Evolutionary conservation across 2,329 filamentous ascomycete species (phyloP).

Genomic region (Aspergillus novofumigatus): DNA sequence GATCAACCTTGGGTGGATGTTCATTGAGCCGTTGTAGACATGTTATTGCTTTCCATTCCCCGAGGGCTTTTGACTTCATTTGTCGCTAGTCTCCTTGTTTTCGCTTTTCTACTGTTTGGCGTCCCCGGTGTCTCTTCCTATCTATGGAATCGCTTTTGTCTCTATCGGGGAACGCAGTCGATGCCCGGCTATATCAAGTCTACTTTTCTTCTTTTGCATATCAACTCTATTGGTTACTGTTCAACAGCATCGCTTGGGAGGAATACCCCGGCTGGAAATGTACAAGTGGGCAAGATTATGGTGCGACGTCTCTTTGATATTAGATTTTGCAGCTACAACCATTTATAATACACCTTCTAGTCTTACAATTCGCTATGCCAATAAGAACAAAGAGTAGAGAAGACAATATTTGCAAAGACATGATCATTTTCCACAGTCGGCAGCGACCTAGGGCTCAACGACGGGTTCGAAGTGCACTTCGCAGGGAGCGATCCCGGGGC

Average conservation of each 20-base stretch:
- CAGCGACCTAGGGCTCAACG: background rate
- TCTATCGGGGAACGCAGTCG: background rate
- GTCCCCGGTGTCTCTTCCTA: background rate
- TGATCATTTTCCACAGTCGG: background rate
- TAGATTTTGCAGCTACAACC: conserved; percentile 31
- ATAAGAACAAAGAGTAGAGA: conserved; percentile 1
- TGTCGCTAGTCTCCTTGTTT: background rate
- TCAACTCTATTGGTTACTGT: conserved; percentile 1
- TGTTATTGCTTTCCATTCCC: background rate
- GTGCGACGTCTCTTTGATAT: conserved; percentile 12
- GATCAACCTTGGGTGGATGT: background rate
- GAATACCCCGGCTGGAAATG: conserved; percentile 9
- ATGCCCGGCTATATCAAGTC: background rate
- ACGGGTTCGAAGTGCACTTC: background rate
- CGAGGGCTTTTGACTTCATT: background rate
- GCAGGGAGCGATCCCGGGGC: background rate
- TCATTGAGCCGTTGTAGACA: background rate
- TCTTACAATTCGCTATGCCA: conserved; percentile 19
- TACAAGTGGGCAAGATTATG: conserved; percentile 19
- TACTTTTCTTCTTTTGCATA: conserved; percentile 3
- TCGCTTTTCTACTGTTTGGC: background rate
- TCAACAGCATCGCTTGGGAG: conserved; percentile 1
- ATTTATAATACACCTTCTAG: conserved; percentile 13
- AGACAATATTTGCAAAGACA: background rate
- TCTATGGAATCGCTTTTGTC: background rate